Base-by-base conservation (phyloP, 2,329 filamentous ascomycete species). In the Fusarium gaditjirri region DNA sequence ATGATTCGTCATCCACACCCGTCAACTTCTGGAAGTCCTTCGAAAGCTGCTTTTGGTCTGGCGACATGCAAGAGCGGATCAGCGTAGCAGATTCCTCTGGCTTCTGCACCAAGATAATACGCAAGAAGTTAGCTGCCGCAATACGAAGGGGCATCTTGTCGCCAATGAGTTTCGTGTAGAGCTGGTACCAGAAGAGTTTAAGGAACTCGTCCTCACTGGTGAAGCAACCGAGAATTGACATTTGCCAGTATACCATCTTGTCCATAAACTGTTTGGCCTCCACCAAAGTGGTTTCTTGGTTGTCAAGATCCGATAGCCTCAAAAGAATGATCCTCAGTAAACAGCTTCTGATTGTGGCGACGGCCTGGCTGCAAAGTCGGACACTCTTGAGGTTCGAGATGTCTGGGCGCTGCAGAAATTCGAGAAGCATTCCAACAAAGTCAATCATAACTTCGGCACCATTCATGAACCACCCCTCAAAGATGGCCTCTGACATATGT, bases 381-480 rank as follows among this genome's bases (percentile, higher is more conserved):
- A 99, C 94, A 43, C 90, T 94, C 81, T 98, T 99, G 71, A 95
- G 83, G 16, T 86, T 86, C 2, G 94, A 89, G 39, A 99, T 86
- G 19, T 97, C 94, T 0, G 95, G 92, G 14, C 93, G 89, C 78
- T 97, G 94, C 8, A 99, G 85, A 76, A 97, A 95, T 79, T 99
- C 96, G 11, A 99, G 82, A 11, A 98, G 83, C 58, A 92, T 91
- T 3, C 95, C 96, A 7, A 92, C 89, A 76, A 98, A 97, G 76
- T 98, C 95, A 36, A 98, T 87, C 74, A 96, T 88, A 8, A 90
- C 87, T 75, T 94, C 93, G 3, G 93, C 93, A 3, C 95, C 95
- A 72, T 96, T 92, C 70, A 98, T 89, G 78, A 98, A 98, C 94
- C 95, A 98, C 21, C 96, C 96, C 81, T 98, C 96, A 73, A 96